A percentile compares a stretch with the other conserved stretches of the same genome.
Conservation (phyloP, 164 flowering plant species). For the Akebia trifoliata region DNA sequence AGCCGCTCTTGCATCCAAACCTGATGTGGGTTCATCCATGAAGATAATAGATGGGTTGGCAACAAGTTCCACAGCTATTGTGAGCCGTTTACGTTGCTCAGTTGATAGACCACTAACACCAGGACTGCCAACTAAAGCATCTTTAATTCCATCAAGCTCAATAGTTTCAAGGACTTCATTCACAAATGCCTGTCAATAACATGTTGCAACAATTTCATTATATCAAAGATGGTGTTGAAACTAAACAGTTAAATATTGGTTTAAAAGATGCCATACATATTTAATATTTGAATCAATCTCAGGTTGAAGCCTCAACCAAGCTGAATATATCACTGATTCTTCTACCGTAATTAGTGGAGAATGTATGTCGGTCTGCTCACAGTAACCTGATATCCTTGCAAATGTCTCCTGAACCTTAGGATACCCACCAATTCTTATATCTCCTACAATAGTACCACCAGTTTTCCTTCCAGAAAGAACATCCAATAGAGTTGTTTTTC, state of each 20-base stretch:
- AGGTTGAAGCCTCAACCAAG: slow-evolving; percentile 62
- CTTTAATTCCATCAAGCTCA: slow-evolving; percentile 67
- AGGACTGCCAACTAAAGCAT: slow-evolving; percentile 64
- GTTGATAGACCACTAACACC: slow-evolving; percentile 72
- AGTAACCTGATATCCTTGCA: slow-evolving; percentile 81
- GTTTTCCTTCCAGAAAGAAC: slow-evolving; percentile 85
- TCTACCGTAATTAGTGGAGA: slow-evolving; percentile 73
- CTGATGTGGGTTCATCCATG: slow-evolving; percentile 86
- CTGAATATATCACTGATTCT: slow-evolving; percentile 71
- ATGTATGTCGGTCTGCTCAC: slow-evolving; percentile 79
- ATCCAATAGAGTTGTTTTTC: slow-evolving; percentile 81
- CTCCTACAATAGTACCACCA: slow-evolving; percentile 66
- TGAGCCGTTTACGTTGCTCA: slow-evolving; percentile 77
- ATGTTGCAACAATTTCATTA: slow-evolving; percentile 3
- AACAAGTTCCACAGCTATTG: slow-evolving; percentile 85
- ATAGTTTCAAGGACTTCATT: slow-evolving; percentile 67
- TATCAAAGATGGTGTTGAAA: neutral
- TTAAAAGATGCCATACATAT: slow-evolving; percentile 30
- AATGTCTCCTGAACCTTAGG: slow-evolving; percentile 75
- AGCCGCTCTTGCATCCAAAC: slow-evolving; percentile 86
- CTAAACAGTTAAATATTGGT: neutral
- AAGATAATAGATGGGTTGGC: slow-evolving; percentile 76
- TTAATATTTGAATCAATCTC: slow-evolving; percentile 47
- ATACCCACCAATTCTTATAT: slow-evolving; percentile 60
- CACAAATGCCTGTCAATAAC: slow-evolving; percentile 51